Conservation (phyloP, 345 rosid species). For the Atalantia buxifolia region DNA sequence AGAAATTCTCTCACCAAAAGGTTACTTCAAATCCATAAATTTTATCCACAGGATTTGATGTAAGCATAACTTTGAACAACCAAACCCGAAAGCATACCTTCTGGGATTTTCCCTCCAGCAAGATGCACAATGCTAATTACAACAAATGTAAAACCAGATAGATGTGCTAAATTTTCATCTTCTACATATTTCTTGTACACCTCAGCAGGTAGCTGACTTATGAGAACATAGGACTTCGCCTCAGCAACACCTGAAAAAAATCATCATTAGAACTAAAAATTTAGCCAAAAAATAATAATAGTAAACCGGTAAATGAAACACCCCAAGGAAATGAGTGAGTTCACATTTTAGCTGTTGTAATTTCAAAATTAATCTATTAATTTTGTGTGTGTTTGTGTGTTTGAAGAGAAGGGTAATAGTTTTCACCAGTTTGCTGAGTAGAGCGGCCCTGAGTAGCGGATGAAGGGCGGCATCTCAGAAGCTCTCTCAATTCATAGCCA, state of each 20-base stretch:
- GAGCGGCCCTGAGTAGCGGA: conserved; percentile 45
- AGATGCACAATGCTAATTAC: conserved; percentile 73
- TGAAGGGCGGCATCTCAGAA: conserved; percentile 62
- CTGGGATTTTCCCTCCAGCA: conserved; percentile 75
- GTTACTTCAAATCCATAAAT: background rate
- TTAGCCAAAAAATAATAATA: background rate
- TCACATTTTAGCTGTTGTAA: background rate
- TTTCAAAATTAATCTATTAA: background rate
- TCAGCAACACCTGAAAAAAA: conserved; percentile 48
- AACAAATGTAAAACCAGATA: conserved; percentile 74
- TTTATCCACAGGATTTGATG: background rate
- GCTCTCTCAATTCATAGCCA: conserved; percentile 81
- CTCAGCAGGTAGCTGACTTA: conserved; percentile 66
- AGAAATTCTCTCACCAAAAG: conserved; percentile 2
- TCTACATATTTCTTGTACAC: conserved; percentile 61
- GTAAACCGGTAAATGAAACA: background rate
- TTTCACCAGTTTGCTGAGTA: conserved; percentile 53
- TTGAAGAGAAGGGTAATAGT: background rate
- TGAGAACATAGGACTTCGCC: conserved; percentile 71
- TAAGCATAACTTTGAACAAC: background rate
- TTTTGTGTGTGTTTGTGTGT: too few species aligned
- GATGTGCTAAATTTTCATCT: conserved; percentile 50
- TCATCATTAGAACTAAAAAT: conserved; percentile 10
- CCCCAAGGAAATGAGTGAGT: background rate
- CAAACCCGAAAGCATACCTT: conserved; percentile 45